Evolutionary conservation across 1,139 yeast genomes (phyloP).

Genomic region (Kodamaea fungicola): DNA sequence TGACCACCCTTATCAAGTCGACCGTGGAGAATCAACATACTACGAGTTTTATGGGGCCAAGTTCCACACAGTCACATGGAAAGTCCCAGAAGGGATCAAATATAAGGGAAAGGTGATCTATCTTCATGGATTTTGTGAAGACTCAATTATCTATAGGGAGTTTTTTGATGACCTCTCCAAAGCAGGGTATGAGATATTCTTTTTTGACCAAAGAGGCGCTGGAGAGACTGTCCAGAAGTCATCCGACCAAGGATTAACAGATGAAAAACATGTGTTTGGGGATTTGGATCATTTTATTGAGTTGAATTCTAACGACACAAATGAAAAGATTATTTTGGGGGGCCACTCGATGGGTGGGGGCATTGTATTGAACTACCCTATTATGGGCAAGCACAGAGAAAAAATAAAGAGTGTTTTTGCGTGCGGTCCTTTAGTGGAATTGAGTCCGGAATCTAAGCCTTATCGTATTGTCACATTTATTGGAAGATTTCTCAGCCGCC

Average conservation of each 20-base stretch:
- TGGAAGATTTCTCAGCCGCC: slow-evolving; percentile 44
- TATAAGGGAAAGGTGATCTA: slow-evolving; percentile 56
- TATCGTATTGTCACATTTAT: slow-evolving; percentile 40
- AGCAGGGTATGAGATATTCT: slow-evolving; percentile 69
- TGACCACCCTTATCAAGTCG: slow-evolving; percentile 32
- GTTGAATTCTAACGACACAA: slow-evolving; percentile 22
- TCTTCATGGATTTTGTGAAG: slow-evolving; percentile 85
- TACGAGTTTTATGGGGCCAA: slow-evolving; percentile 34
- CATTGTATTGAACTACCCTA: slow-evolving; percentile 67
- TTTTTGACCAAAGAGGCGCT: slow-evolving; percentile 86
- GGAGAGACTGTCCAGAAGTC: slow-evolving; percentile 70
- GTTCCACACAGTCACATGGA: slow-evolving; percentile 39
- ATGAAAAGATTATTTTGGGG: slow-evolving; percentile 53
- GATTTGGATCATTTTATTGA: slow-evolving; percentile 69
- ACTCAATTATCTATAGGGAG: slow-evolving; percentile 49
- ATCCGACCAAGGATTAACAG: slow-evolving; percentile 54
- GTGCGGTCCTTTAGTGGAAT: slow-evolving; percentile 63
- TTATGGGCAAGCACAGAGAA: slow-evolving; percentile 57
- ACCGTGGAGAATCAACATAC: slow-evolving; percentile 17
- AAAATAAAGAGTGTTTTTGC: slow-evolving; percentile 54
- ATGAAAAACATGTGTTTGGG: slow-evolving; percentile 57
- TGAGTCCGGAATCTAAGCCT: slow-evolving; percentile 61
- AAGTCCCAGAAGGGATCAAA: slow-evolving; percentile 29
- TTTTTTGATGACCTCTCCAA: slow-evolving; percentile 55
- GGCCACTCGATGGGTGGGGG: slow-evolving; percentile 98